Base-by-base conservation (phyloP, 1,139 yeast genomes). In the Debaryomycetaceae sp. region DNA sequence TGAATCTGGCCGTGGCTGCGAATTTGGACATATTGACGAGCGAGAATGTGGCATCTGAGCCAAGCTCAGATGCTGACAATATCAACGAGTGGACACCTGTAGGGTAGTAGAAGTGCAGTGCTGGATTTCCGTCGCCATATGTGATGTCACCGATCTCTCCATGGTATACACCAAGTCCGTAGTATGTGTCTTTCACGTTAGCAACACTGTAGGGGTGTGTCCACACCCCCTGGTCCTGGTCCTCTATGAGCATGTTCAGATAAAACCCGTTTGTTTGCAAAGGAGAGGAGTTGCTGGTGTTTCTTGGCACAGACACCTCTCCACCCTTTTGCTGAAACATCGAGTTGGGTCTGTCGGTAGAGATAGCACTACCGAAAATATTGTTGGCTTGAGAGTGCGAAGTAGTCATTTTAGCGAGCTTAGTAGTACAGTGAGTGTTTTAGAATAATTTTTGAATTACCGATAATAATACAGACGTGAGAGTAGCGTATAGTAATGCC, bases 251-350 rank as follows among this genome's bases (percentile, higher is more conserved):
- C 59, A 87, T 62, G 62, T 87, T 87, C 5, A 87, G 83, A 59
- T 85, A 87, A 62, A 87, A 88, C 60, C 86, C 85, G 67, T 87
- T 87, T 13, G 96, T 87, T 49, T 80, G 80, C 37, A 83, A 70
- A 3, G 91, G 86, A 6, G 35, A 27, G 4, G 42, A 34, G 48
- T 64, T 66, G 42, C 64, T 60, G 37, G 76, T 75, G 39, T 76
- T 52, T 6, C 53, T 6, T 78, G 86, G 56, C 68, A 58, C 23
- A 66, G 66, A 39, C 75, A 81, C 38, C 70, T 84, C 76, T 44
- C 77, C 67, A 13, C 60, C 61, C 43, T 67, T 63, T 38, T 69
- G 57, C 3, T 70, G 52, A 61, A 82, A 80, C 42, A 72, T 62
- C 1, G 66, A 49, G 9, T 67, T 65, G 8, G 84, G 84, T 20